These are phyloP conservation scores for Aphanocladium album DNA, from an alignment of 2,329 filamentous ascomycete genomes.

Conservation along the genomic window DNA sequence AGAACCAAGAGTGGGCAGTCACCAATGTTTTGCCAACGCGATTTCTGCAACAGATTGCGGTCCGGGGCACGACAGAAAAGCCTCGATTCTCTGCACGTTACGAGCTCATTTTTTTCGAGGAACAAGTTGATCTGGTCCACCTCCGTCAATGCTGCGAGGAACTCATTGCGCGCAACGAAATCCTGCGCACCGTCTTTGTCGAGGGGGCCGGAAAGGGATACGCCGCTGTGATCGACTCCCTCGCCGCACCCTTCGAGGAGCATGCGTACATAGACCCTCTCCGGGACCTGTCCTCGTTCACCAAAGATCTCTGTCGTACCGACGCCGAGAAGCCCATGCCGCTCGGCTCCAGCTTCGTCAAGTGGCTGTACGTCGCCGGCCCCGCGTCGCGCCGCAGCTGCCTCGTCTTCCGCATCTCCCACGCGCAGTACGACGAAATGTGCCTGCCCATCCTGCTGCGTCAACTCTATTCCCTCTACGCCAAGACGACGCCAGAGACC, in stretches of 20 bases:
- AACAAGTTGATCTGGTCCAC: slow-evolving; percentile 40
- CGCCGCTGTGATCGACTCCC: slow-evolving; percentile 52
- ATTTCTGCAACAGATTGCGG: slow-evolving; percentile 54
- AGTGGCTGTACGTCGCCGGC: slow-evolving; percentile 49
- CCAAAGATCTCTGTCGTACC: slow-evolving; percentile 46
- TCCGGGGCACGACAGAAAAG: slow-evolving; percentile 50
- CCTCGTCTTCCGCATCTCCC: slow-evolving; percentile 59
- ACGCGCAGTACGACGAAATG: slow-evolving; percentile 66
- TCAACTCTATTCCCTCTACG: slow-evolving; percentile 50
- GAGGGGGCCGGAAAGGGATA: slow-evolving; percentile 43
- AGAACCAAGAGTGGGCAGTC: slow-evolving; percentile 46
- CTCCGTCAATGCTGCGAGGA: slow-evolving; percentile 47
- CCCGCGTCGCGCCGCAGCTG: slow-evolving; percentile 26
- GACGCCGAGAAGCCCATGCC: slow-evolving; percentile 53
- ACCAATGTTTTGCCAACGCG: slow-evolving; percentile 53
- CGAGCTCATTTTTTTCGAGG: slow-evolving; percentile 58
- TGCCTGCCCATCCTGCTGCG: slow-evolving; percentile 57
- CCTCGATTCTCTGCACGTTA: slow-evolving; percentile 61
- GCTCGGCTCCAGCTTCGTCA: slow-evolving; percentile 55
- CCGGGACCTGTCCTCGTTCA: slow-evolving; percentile 37
- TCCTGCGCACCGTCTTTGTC: slow-evolving; percentile 62
- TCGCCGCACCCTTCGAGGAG: slow-evolving; percentile 49
- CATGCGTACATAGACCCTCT: slow-evolving; percentile 44
- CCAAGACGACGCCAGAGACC: slow-evolving; percentile 20
- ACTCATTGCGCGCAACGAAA: slow-evolving; percentile 57